Evolutionary conservation across 306 rosid species (phyloP), one percentile per base, ranked within the genome.

Genomic region (Acmispon strigosus): DNA sequence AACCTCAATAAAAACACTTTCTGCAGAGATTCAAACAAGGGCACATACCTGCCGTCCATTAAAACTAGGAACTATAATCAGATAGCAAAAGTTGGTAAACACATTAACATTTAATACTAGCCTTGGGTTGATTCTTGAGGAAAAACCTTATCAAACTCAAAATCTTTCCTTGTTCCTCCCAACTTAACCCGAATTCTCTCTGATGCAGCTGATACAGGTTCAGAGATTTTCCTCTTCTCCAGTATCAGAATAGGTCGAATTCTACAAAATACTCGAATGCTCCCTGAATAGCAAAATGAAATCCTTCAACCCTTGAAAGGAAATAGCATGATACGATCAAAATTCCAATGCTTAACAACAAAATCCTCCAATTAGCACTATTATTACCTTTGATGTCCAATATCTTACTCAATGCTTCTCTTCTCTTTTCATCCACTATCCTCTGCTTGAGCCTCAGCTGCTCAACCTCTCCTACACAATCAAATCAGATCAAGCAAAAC

Each of bases 221-320:
- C 88, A 17, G 76, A 74, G 50, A 10, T 60, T 76, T 69, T 82
- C 59, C 88, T 87, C 81, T 73, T 84, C 45, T 81, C 87, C 2
- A 44, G 62, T 36, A 55, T 37, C 37, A 88, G 47, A 71, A 78
- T 81, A 0, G 97, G 97, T 56, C 96, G 88, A 82, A 90, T 79
- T 27, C 98, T 90, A 66, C 94, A 93, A 66, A 93, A 88, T 10
- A 90, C 97, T 11, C 97, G 78, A 83, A 93, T 84, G 66, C 89
- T 85, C 53, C 98, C 98, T 93, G 86, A n/a, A 78, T 62, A 63
- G 39, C 72, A 75, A 75, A 77, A 53, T 52, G 18, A 67, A 76
- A 56, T 19, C 27, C 29, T 20, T 65, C 44, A 79, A 79, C 67
- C 60, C 22, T 53, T 20, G 1, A 54, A 67, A 10, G 7, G 10